A percentile compares a stretch with the other conserved stretches of the same genome.
phyloP scores from a whole-genome alignment of 257 asterid species.

The Solanum chaucha region DNA sequence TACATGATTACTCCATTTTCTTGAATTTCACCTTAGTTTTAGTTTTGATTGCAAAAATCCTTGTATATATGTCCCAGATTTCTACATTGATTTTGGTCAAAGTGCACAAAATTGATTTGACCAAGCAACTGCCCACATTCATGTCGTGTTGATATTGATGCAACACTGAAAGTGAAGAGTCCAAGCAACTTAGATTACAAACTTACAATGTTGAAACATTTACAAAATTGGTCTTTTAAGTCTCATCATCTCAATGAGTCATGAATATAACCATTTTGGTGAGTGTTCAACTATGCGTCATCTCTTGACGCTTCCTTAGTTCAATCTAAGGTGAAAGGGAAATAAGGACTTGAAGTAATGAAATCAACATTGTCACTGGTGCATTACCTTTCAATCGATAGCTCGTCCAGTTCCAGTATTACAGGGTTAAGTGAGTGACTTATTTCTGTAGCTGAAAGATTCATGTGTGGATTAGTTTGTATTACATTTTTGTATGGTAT shows the following conservation, averaged over 20 bases:
- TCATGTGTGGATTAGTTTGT: too few relatives aligned
- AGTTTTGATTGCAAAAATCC: background rate
- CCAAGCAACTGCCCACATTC: background rate
- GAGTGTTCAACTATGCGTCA: too few relatives aligned
- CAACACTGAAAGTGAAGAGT: background rate
- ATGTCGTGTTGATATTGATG: background rate
- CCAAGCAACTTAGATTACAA: background rate
- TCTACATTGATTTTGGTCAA: background rate
- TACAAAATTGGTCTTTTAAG: background rate
- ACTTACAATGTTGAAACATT: background rate
- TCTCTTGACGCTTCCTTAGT: too few relatives aligned
- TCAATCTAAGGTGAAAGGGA: too few relatives aligned
- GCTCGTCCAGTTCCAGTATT: too few relatives aligned
- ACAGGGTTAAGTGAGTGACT: too few relatives aligned
- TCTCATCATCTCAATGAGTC: background rate
- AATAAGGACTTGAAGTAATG: too few relatives aligned
- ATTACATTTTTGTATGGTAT: too few relatives aligned
- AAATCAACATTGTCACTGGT: too few relatives aligned
- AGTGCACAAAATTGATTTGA: background rate
- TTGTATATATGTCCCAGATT: background rate
- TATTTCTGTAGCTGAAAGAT: too few relatives aligned
- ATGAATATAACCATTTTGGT: background rate
- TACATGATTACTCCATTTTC: background rate
- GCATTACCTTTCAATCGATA: too few relatives aligned
- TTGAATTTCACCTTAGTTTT: too few relatives aligned